Base-by-base conservation (phyloP, 2,329 filamentous ascomycete genomes). In the Pseudogymnoascus sp. region DNA sequence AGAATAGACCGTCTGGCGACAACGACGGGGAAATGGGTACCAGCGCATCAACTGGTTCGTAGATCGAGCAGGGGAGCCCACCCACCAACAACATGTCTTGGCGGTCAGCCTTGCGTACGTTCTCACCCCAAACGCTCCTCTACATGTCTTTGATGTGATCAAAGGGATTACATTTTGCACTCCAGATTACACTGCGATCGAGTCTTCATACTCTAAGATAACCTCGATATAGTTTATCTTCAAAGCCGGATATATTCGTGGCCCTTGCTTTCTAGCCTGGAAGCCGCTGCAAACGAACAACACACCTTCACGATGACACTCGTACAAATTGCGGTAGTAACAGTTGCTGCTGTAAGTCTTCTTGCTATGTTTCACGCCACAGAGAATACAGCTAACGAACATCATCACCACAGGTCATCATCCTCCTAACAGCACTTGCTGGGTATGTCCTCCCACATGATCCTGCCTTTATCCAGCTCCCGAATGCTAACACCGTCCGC, bases 341-440 rank as follows among this genome's bases (percentile, higher is more conserved):
- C 49, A 55, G 49, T 16, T 4, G 28, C n/a, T 25, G 0, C n/a
- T 33, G 49, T 55, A 21, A 18, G 49, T 9, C 49, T 21, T 21
- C n/a, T 21, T 6, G 9, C 18, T 55, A 5, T 3, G 14, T 33
- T 11, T 4, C 25, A 18, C 3, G 11, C 4, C 25, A 4, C 3
- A 33, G 28, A 33, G 25, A 5, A 8, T 12, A 9, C 45, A 18
- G n/a, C 25, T 55, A 11, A 55, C n/a, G n/a, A 33, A 12, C 9
- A 18, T 69, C 41, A 68, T 63, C 7, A 8, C 2, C 33, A 8
- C 61, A 72, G 70, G 59, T 70, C 21, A 37, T 71, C 5, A 14
- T 71, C 1, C 11, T 69, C 5, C 52, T 72, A 38, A 71, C 66
- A 58, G 68, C 63, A 16, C 61, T 71, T 28, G 70, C 71, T 37